These are phyloP conservation scores for Aotearoamyces nothofagi DNA, from an alignment of 2,329 filamentous ascomycete genomes.

Conservation along the genomic window DNA sequence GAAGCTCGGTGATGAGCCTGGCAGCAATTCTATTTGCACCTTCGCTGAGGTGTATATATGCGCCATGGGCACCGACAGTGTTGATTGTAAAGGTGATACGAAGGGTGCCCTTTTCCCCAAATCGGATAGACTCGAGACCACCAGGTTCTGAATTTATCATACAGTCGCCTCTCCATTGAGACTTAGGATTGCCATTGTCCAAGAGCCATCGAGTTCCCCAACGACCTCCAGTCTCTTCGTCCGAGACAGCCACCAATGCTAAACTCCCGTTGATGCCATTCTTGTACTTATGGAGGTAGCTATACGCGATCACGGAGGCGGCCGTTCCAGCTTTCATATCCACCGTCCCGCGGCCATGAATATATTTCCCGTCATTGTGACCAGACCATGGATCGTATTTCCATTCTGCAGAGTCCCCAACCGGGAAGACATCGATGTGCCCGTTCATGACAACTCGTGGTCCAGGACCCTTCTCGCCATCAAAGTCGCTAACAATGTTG, in stretches of 20 bases:
- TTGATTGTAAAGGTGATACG: conserved; percentile 21
- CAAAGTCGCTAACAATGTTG: conserved; percentile 21
- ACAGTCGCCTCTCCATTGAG: conserved; percentile 23
- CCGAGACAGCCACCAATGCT: conserved; percentile 20
- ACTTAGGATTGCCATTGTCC: conserved; percentile 16
- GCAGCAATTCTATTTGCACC: conserved; percentile 22
- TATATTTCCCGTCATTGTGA: conserved; percentile 16
- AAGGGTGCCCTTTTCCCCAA: conserved; percentile 26
- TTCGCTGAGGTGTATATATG: conserved; percentile 23
- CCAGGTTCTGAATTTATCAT: conserved; percentile 25
- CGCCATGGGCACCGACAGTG: conserved; percentile 22
- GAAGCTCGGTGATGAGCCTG: conserved; percentile 17
- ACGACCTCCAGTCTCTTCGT: conserved; percentile 25
- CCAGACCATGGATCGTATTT: conserved; percentile 22
- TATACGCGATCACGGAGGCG: conserved; percentile 23
- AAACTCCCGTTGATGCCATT: conserved; percentile 11
- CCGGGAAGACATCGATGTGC: conserved; percentile 27
- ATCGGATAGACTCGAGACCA: conserved; percentile 22
- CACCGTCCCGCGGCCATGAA: conserved; percentile 24
- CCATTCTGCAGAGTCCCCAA: conserved; percentile 20
- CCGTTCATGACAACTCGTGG: conserved; percentile 24
- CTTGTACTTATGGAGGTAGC: conserved; percentile 15
- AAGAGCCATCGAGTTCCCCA: conserved; percentile 22
- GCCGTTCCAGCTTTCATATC: conserved; percentile 29
- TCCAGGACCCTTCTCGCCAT: conserved; percentile 8